Percentiles rank a stretch among this genome's conserved stretches.
Evolutionary conservation across 495 filamentous ascomycete species (phyloP).

Genomic region (Tuber aestivum): DNA sequence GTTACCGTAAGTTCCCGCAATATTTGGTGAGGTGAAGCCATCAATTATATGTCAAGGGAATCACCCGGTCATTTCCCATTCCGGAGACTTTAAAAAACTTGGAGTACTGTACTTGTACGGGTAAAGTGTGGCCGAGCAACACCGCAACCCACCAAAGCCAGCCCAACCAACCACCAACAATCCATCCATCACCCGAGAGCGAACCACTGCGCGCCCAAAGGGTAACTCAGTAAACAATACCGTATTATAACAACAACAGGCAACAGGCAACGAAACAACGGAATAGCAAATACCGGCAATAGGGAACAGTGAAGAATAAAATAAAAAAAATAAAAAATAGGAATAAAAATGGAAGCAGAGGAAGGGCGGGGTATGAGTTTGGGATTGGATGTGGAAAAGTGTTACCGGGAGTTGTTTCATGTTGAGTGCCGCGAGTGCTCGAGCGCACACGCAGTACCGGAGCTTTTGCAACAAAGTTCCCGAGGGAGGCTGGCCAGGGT

Average conservation of each 20-base stretch:
- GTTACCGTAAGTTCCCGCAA: too few relatives aligned
- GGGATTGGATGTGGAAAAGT: conserved; percentile 36
- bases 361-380: conserved; percentile 40
- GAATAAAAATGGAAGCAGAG: conserved; percentile 16
- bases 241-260: conserved; percentile 32
- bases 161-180: neutral
- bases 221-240: neutral
- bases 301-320: conserved; percentile 37
- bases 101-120: too few relatives aligned
- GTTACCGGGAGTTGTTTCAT: conserved; percentile 42
- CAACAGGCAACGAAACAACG: conserved; percentile 17
- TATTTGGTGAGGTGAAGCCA: too few relatives aligned
- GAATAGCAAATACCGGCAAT: too few relatives aligned
- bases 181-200: neutral
- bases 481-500: conserved; percentile 21
- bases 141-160: neutral
- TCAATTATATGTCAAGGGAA: too few relatives aligned
- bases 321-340: too few relatives aligned
- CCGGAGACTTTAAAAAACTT: too few relatives aligned
- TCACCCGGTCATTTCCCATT: too few relatives aligned
- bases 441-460: conserved; percentile 37
- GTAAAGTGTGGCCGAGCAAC: conserved; percentile 29
- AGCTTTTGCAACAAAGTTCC: conserved; percentile 38
- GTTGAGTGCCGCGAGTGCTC: conserved; percentile 39
- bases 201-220: neutral